Evolutionary conservation across 2,329 filamentous ascomycete species (phyloP).

Genomic region (Xylariaceae sp.): DNA sequence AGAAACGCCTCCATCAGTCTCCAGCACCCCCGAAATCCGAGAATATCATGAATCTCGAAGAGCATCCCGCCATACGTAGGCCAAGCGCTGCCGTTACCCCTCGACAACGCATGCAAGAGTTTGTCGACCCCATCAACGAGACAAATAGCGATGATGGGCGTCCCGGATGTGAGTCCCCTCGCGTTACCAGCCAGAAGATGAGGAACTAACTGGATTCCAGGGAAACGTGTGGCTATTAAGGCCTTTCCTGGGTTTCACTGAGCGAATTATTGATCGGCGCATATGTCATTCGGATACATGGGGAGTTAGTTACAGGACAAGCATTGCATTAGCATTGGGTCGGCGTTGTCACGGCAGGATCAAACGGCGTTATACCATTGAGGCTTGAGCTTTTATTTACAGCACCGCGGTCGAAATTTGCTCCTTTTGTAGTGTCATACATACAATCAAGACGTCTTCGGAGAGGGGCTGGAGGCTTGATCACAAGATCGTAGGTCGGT

Average conservation of each 20-base stretch:
- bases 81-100: slow-evolving; percentile 8
- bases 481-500: too few relatives aligned
- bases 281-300: too few relatives aligned
- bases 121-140: slow-evolving; percentile 26
- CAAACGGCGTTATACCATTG: too few relatives aligned
- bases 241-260: background rate
- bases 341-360: too few relatives aligned
- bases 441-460: too few relatives aligned
- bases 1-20: slow-evolving; percentile 11
- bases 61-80: slow-evolving; percentile 9
- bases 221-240: background rate
- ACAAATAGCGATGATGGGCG: slow-evolving; percentile 27
- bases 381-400: too few relatives aligned
- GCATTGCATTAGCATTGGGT: too few relatives aligned
- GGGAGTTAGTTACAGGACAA: too few relatives aligned
- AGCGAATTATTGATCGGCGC: too few relatives aligned
- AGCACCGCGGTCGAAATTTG: too few relatives aligned
- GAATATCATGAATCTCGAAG: slow-evolving; percentile 16
- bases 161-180: slow-evolving; percentile 22
- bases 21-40: slow-evolving; percentile 6
- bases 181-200: background rate
- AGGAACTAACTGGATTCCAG: background rate
- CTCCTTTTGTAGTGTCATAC: too few relatives aligned
- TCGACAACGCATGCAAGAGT: slow-evolving; percentile 23
- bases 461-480: too few relatives aligned